phyloP scores from a whole-genome alignment of 495 filamentous ascomycete species.

The Pyronema domesticum region DNA sequence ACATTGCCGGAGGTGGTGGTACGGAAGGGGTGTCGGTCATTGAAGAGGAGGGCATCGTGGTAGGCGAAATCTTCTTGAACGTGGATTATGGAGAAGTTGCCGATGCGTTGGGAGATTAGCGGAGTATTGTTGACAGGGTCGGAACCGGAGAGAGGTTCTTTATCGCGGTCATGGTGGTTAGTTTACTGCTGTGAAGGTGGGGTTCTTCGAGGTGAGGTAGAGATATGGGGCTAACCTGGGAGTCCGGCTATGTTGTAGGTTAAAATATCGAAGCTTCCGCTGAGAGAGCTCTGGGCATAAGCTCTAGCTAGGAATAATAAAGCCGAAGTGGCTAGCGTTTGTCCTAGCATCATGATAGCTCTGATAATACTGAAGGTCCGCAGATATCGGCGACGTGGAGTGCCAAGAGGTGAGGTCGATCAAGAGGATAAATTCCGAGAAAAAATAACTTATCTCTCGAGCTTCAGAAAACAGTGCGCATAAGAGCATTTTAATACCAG shows the following conservation, averaged over 20 bases:
- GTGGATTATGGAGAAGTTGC: conserved; percentile 39
- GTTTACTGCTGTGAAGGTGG: not conserved
- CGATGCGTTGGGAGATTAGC: conserved; percentile 32
- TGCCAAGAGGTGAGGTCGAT: too few species aligned
- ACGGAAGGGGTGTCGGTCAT: conserved; percentile 38
- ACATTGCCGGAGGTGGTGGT: conserved; percentile 44
- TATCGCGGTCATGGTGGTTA: not conserved
- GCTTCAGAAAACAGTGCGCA: too few species aligned
- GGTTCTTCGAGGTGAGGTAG: not conserved
- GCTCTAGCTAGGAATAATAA: too few species aligned
- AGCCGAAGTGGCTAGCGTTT: too few species aligned
- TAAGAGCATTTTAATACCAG: too few species aligned
- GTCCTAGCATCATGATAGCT: too few species aligned
- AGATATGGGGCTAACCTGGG: conserved; percentile 25
- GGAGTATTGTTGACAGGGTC: conserved; percentile 33
- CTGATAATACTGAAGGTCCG: too few species aligned
- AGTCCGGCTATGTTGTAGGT: conserved; percentile 46
- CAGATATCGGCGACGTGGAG: too few species aligned
- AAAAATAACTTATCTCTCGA: too few species aligned
- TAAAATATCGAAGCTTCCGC: conserved; percentile 33
- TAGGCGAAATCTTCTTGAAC: conserved; percentile 54
- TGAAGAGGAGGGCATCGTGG: conserved; percentile 39
- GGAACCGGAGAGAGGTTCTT: conserved; percentile 7
- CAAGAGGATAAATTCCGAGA: too few species aligned
- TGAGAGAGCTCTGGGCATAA: not conserved